Evolutionary conservation across 2,329 filamentous ascomycete species (phyloP).

Genomic region (Monosporascus sp.): DNA sequence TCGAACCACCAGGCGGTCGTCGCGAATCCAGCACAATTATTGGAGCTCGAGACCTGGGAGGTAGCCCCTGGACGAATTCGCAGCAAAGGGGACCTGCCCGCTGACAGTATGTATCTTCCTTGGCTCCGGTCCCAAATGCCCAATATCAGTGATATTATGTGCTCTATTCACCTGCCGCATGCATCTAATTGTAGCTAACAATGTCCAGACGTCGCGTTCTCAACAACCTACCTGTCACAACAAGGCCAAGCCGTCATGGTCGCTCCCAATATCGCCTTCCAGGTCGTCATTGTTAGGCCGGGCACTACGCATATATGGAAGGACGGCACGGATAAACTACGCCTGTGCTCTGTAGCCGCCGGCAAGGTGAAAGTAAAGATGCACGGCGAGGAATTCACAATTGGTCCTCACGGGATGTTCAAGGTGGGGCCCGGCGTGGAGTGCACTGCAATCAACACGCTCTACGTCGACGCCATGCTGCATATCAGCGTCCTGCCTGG

Average conservation of each 20-base stretch:
- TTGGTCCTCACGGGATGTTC: conserved; percentile 42
- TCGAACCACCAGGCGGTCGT: neutral
- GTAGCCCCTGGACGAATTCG: conserved; percentile 37
- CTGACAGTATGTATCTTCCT: conserved; percentile 30
- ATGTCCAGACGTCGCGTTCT: conserved; percentile 36
- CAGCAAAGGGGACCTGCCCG: conserved; percentile 15
- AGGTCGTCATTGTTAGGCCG: conserved; percentile 35
- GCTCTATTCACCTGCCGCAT: too few relatives aligned
- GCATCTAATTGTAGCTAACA: conserved; percentile 1
- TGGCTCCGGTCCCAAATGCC: neutral
- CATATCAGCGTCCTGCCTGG: conserved; percentile 29
- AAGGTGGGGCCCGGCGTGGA: conserved; percentile 32
- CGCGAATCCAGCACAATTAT: conserved; percentile 5
- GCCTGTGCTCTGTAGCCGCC: conserved; percentile 34
- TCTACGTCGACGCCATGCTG: conserved; percentile 39
- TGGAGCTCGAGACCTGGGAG: conserved; percentile 40
- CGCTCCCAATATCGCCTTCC: conserved; percentile 33
- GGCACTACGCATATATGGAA: conserved; percentile 30
- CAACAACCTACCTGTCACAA: conserved; percentile 35
- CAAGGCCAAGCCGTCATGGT: conserved; percentile 31
- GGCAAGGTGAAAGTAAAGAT: conserved; percentile 38
- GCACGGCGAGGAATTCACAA: conserved; percentile 28
- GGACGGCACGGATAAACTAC: conserved; percentile 25
- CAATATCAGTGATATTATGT: too few relatives aligned
- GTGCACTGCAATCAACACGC: conserved; percentile 36